Percentiles rank a stretch among this genome's conserved stretches.
Conservation (phyloP, 306 rosid species). For the Lathyrus aphaca region DNA sequence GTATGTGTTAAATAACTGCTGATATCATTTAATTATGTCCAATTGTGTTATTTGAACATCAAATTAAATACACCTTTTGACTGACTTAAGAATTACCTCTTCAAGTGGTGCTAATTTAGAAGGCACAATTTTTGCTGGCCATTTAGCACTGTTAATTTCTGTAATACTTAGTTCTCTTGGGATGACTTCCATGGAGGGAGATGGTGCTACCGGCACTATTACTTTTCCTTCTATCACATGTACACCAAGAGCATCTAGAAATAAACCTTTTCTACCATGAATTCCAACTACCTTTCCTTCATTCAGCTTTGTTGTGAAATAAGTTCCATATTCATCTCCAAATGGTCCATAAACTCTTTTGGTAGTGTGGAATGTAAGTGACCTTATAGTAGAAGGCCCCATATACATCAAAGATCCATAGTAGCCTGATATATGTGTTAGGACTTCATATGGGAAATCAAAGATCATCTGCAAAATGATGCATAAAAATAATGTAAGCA, state of each 20-base stretch:
- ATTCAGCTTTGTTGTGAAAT: constrained; percentile 63
- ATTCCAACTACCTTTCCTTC: constrained; percentile 84
- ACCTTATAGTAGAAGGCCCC: constrained; percentile 75
- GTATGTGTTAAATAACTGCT: background rate
- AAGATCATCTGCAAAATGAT: constrained; percentile 65
- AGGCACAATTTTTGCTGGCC: constrained; percentile 55
- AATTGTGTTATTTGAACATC: background rate
- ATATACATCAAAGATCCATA: constrained; percentile 72
- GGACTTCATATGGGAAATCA: constrained; percentile 74
- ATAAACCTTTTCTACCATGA: constrained; percentile 85
- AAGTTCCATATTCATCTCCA: constrained; percentile 81
- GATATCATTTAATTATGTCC: background rate
- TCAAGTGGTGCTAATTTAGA: constrained; percentile 58
- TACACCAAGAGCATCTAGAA: constrained; percentile 85
- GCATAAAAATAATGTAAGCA: background rate
- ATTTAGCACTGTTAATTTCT: constrained; percentile 48
- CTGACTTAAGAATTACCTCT: constrained; percentile 53
- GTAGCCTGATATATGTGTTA: constrained; percentile 82
- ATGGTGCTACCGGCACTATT: constrained; percentile 39
- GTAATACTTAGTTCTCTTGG: constrained; percentile 46
- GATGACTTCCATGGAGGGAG: constrained; percentile 48
- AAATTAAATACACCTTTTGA: background rate
- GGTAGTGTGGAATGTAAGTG: constrained; percentile 79
- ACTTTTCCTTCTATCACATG: constrained; percentile 75
- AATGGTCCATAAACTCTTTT: constrained; percentile 70